Percentiles rank a stretch among this genome's conserved stretches.
These are phyloP conservation scores for Emydomyces testavorans DNA, from an alignment of 2,329 filamentous ascomycete species.

Conservation along the genomic window DNA sequence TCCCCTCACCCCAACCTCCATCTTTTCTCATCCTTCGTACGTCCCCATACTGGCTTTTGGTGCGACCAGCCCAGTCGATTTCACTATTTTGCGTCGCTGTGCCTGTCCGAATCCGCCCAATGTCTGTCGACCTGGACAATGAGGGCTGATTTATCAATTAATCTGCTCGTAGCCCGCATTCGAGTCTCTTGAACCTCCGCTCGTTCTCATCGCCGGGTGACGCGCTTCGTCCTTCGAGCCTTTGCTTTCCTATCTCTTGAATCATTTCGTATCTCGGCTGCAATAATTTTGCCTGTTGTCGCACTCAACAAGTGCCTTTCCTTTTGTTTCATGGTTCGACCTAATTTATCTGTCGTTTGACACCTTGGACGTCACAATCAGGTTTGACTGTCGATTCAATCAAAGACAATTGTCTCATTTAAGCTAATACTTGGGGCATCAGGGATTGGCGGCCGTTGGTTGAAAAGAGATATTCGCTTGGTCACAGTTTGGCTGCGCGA, in stretches of 20 bases:
- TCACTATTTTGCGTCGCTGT: slow-evolving; percentile 2
- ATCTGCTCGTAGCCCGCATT: background rate
- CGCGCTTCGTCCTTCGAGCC: slow-evolving; percentile 9
- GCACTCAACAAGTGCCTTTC: slow-evolving; percentile 4
- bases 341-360: too few relatives aligned
- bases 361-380: slow-evolving; percentile 3
- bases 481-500: background rate
- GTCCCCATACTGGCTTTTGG: background rate
- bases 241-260: slow-evolving; percentile 2
- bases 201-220: slow-evolving; percentile 2
- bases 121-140: background rate
- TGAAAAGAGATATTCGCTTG: background rate
- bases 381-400: slow-evolving; percentile 2
- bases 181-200: background rate
- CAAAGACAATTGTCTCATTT: background rate
- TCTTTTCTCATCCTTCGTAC: slow-evolving; percentile 1
- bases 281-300: background rate
- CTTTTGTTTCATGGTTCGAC: slow-evolving; percentile 4
- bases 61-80: background rate
- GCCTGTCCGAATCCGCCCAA: background rate
- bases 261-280: background rate
- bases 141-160: slow-evolving; percentile 1
- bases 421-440: slow-evolving; percentile 1
- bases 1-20: slow-evolving; percentile 7
- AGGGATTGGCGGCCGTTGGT: slow-evolving; percentile 1